Evolutionary conservation across 805 yeast species (phyloP).

Genomic region (Metschnikowia similis): DNA sequence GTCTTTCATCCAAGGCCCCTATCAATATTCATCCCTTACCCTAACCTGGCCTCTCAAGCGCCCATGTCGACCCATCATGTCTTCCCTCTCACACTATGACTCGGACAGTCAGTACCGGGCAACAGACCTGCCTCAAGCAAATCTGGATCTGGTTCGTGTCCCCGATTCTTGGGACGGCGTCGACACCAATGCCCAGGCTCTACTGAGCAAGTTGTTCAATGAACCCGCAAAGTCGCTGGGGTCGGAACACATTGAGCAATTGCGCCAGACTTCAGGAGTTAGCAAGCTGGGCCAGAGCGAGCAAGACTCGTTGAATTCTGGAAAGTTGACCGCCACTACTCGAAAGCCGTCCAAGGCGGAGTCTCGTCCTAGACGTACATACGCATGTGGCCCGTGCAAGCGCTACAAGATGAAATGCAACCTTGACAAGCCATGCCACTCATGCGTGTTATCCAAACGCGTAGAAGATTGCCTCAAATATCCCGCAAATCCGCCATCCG

Average conservation of each 20-base stretch:
- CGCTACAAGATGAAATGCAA: constrained; percentile 53
- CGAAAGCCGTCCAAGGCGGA: not conserved
- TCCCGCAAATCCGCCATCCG: constrained; percentile 45
- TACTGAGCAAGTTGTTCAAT: not conserved
- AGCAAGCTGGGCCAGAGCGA: no score
- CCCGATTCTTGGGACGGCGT: not conserved
- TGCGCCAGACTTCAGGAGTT: not conserved
- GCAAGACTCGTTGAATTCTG: not conserved
- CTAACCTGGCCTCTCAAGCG: not conserved
- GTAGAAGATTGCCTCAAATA: constrained; percentile 32
- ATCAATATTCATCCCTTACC: not conserved
- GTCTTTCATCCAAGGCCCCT: not conserved
- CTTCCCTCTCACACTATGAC: constrained; percentile 1
- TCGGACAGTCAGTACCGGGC: not conserved
- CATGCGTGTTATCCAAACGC: constrained; percentile 39
- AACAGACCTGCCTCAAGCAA: not conserved
- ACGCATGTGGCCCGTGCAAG: constrained; percentile 55
- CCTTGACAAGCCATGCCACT: constrained; percentile 43
- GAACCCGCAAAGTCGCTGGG: not conserved
- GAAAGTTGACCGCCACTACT: not conserved
- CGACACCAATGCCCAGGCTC: not conserved
- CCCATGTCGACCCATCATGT: constrained; percentile 1
- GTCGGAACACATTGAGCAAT: not conserved
- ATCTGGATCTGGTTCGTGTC: not conserved
- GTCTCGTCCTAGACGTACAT: constrained; percentile 38